Conservation (phyloP, 306 rosid genomes). For the Ziziphus jujuba region DNA sequence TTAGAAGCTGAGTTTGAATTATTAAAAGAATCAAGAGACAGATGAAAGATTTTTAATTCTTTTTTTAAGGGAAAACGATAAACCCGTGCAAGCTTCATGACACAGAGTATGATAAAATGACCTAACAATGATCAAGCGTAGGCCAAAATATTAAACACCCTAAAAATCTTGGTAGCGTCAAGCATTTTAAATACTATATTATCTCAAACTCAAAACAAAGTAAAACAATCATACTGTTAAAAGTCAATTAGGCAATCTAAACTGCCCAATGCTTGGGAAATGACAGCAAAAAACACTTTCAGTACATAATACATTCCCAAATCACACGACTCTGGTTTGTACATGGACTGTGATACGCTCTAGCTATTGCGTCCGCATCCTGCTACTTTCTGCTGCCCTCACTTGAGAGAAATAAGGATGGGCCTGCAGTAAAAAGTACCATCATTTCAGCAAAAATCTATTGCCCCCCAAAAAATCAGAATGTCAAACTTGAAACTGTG, state of each 20-base stretch:
- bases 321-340: constrained; percentile 34
- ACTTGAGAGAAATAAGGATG: constrained; percentile 90
- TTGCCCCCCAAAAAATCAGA: background rate
- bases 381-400: constrained; percentile 94
- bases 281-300: constrained; percentile 24
- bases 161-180: background rate
- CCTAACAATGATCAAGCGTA: no score
- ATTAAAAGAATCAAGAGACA: no score
- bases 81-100: no score
- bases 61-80: no score
- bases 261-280: constrained; percentile 20
- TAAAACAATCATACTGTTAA: constrained; percentile 13
- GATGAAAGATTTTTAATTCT: no score
- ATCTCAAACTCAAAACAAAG: constrained; percentile 1
- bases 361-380: constrained; percentile 70
- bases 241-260: constrained; percentile 33
- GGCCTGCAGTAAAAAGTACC: constrained; percentile 46
- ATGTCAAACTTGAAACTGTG: background rate
- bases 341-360: constrained; percentile 9
- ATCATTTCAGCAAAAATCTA: constrained; percentile 6
- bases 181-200: background rate
- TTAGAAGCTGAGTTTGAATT: no score
- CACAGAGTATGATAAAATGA: no score
- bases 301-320: constrained; percentile 43
- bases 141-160: background rate